Percentiles rank a stretch among this genome's conserved stretches.
These are phyloP conservation scores for Pelargonium myrrhifolium DNA, from an alignment of 441 rosid genomes.

Conservation along the genomic window DNA sequence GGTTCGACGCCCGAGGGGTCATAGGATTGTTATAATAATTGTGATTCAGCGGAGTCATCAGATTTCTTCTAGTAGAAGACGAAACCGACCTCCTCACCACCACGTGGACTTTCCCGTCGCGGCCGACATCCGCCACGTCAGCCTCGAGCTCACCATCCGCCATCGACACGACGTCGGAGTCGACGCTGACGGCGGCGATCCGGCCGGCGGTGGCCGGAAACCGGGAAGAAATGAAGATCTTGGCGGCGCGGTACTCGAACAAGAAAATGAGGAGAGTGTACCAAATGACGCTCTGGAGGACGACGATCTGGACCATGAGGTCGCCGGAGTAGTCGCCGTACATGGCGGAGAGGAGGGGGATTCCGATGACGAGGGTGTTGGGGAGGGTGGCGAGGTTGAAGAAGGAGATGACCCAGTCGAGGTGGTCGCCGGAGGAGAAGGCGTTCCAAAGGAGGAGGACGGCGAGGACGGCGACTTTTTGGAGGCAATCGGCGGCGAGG, in stretches of 20 bases:
- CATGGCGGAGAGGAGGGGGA: conserved; percentile 61
- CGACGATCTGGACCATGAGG: conserved; percentile 67
- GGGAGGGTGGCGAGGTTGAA: conserved; percentile 56
- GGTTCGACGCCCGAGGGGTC: not conserved
- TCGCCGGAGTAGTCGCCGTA: conserved; percentile 44
- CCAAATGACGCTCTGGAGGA: conserved; percentile 69
- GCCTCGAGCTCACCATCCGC: conserved; percentile 51
- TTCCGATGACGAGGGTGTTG: conserved; percentile 64
- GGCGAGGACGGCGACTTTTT: conserved; percentile 41
- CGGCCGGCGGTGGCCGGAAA: conserved; percentile 63
- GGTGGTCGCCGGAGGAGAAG: conserved; percentile 38
- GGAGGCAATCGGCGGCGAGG: conserved; percentile 67
- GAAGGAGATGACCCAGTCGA: conserved; percentile 61
- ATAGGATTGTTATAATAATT: too few relatives aligned
- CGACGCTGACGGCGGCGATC: conserved; percentile 52
- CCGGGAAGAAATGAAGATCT: conserved; percentile 61
- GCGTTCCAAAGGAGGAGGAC: conserved; percentile 45
- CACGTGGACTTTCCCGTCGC: conserved; percentile 61
- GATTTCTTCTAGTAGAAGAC: conserved; percentile 8
- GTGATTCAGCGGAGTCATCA: too few relatives aligned
- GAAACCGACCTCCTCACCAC: conserved; percentile 41
- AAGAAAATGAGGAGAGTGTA: conserved; percentile 58
- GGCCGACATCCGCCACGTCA: conserved; percentile 41
- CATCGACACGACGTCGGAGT: conserved; percentile 57
- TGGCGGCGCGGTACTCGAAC: conserved; percentile 64